These are phyloP conservation scores for Alternaria incomplexa DNA, from an alignment of 2,329 filamentous ascomycete genomes.

Conservation along the genomic window DNA sequence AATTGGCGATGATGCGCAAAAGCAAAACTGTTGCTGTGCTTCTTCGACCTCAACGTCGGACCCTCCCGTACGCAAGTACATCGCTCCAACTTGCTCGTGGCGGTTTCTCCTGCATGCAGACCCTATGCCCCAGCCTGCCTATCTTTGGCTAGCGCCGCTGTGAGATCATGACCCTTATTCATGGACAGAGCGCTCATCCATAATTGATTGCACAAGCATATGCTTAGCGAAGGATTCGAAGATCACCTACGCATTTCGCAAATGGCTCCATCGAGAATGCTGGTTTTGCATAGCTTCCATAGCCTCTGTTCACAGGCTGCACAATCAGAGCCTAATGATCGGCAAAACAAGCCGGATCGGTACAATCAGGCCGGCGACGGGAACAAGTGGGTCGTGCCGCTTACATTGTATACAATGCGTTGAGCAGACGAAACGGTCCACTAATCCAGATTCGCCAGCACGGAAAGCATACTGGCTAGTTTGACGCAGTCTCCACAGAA, in stretches of 20 bases:
- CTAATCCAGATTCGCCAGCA: conserved; percentile 12
- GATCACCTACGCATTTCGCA: neutral
- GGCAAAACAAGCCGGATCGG: neutral
- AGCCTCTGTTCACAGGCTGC: neutral
- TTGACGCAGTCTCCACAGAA: conserved; percentile 8
- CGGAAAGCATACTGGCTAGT: conserved; percentile 8
- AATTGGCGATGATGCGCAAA: conserved; percentile 9
- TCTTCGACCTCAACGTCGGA: conserved; percentile 4
- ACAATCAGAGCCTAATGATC: neutral
- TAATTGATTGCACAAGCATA: neutral
- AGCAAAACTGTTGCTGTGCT: conserved; percentile 10
- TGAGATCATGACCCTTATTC: neutral
- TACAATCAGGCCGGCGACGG: conserved; percentile 1
- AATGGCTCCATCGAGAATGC: neutral
- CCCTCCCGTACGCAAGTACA: conserved; percentile 10
- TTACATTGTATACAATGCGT: neutral
- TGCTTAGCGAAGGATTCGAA: neutral
- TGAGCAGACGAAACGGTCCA: conserved; percentile 5
- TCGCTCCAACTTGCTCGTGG: conserved; percentile 24
- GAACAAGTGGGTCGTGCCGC: conserved; percentile 1
- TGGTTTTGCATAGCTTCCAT: conserved; percentile 1
- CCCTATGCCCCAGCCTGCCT: conserved; percentile 1
- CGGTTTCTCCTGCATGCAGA: conserved; percentile 27
- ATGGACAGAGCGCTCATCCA: neutral
- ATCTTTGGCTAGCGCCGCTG: neutral